These are phyloP conservation scores for Neonectria hederae DNA, from an alignment of 2,329 filamentous ascomycete species.

Conservation along the genomic window DNA sequence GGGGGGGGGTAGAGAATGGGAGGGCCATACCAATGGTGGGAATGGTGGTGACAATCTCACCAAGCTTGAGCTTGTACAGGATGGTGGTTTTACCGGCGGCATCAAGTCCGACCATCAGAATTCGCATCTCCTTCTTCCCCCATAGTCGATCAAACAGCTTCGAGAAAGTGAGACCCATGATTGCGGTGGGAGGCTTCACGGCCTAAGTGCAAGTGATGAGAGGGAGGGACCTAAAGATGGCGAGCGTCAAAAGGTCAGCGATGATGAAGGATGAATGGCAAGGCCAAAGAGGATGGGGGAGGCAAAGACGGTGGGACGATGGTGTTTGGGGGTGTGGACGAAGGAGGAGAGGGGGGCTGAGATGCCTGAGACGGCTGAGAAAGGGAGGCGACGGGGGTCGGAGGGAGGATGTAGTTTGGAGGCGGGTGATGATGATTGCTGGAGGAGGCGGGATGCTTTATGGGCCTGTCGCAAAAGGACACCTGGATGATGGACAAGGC, in stretches of 20 bases:
- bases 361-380: constrained; percentile 15
- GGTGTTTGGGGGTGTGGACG: constrained; percentile 24
- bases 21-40: constrained; percentile 84
- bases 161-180: constrained; percentile 98
- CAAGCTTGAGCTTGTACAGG: constrained; percentile 99
- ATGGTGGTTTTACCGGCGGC: constrained; percentile 99
- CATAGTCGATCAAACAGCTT: constrained; percentile 96
- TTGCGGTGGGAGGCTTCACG: constrained; percentile 62
- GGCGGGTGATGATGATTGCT: constrained; percentile 32
- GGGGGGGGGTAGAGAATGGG: too few relatives aligned
- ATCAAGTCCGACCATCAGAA: constrained; percentile 99
- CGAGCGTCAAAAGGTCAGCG: constrained; percentile 16
- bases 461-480: constrained; percentile 42
- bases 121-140: constrained; percentile 99
- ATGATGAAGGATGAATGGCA: constrained; percentile 32
- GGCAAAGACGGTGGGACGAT: constrained; percentile 27
- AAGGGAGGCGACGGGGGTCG: constrained; percentile 26
- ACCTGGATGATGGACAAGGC: constrained; percentile 41
- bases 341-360: constrained; percentile 19
- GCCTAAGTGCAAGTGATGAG: constrained; percentile 43
- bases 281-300: constrained; percentile 31
- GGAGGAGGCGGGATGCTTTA: constrained; percentile 38
- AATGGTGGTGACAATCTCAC: constrained; percentile 98
- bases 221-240: constrained; percentile 28
- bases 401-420: constrained; percentile 24